Evolutionary conservation across 805 yeast species (phyloP).

Genomic region (Scheffersomyces ergatensis): DNA sequence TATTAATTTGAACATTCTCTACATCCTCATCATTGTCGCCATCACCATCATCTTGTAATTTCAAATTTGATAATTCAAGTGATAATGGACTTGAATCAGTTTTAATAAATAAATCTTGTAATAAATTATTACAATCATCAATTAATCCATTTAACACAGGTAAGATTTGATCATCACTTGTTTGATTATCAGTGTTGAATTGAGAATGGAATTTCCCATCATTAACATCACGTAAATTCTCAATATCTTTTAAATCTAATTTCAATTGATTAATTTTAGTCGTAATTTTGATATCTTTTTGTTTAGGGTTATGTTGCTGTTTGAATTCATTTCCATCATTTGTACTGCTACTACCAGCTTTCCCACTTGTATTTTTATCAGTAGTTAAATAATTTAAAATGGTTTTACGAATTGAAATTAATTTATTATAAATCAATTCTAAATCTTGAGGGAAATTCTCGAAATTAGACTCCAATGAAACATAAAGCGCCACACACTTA

Average conservation of each 20-base stretch:
- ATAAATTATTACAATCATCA: conserved; percentile 78
- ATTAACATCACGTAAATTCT: conserved; percentile 45
- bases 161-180: conserved; percentile 21
- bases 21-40: conserved; percentile 6
- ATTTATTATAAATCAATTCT: conserved; percentile 49
- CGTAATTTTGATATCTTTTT: conserved; percentile 4
- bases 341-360: neutral
- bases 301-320: neutral
- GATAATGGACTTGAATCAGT: conserved; percentile 5
- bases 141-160: conserved; percentile 67
- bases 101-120: conserved; percentile 48
- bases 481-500: conserved; percentile 58
- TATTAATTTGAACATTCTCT: conserved; percentile 25
- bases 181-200: conserved; percentile 5
- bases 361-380: conserved; percentile 3
- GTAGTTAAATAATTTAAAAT: conserved; percentile 42
- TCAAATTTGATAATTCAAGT: conserved; percentile 1
- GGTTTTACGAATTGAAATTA: conserved; percentile 62
- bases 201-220: conserved; percentile 45
- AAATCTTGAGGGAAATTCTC: conserved; percentile 39
- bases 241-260: conserved; percentile 25
- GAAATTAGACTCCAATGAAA: conserved; percentile 52
- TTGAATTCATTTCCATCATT: conserved; percentile 1
- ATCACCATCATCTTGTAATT: neutral
- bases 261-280: conserved; percentile 17